A percentile compares a stretch with the other conserved stretches of the same genome.
Evolutionary conservation across 2,329 filamentous ascomycete genomes (phyloP).

Genomic region (Chaetomium strumarium): DNA sequence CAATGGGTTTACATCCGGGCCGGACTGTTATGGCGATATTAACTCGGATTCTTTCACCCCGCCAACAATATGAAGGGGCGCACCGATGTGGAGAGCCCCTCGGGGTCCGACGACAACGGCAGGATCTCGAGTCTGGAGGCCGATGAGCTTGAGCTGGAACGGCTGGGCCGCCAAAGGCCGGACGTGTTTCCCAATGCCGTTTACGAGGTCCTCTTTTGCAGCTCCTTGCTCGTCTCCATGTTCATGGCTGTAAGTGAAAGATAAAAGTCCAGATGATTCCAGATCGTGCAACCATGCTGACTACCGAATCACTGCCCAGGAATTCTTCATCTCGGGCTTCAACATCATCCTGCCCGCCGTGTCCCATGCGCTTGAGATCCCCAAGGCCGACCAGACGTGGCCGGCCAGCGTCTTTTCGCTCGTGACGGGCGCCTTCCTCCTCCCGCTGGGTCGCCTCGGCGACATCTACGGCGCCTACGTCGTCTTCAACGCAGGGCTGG

Average conservation of each 20-base stretch:
- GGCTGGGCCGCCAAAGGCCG: conserved; percentile 57
- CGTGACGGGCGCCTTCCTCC: conserved; percentile 49
- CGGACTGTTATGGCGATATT: not conserved
- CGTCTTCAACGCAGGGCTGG: conserved; percentile 53
- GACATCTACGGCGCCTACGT: conserved; percentile 58
- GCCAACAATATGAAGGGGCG: not conserved
- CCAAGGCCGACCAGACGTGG: conserved; percentile 56
- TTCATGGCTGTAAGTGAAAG: conserved; percentile 47
- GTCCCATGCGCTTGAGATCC: conserved; percentile 56
- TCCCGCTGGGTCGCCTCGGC: conserved; percentile 56
- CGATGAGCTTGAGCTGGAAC: conserved; percentile 42
- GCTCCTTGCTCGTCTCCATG: conserved; percentile 57
- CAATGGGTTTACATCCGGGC: too few species aligned
- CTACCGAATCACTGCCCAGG: conserved; percentile 36
- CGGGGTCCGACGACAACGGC: conserved; percentile 1
- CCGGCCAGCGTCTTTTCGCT: conserved; percentile 56
- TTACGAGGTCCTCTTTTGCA: conserved; percentile 58
- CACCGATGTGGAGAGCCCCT: conserved; percentile 1
- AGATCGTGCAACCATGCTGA: not conserved
- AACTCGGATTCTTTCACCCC: not conserved
- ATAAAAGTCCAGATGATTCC: too few species aligned
- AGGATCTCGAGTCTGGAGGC: not conserved
- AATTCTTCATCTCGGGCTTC: conserved; percentile 75
- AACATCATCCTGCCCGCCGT: conserved; percentile 65
- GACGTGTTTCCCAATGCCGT: conserved; percentile 45